These are phyloP conservation scores for Pseudozyma hubeiensis DNA, from an alignment of 1,284 basidiomycete genomes.

Conservation along the genomic window DNA sequence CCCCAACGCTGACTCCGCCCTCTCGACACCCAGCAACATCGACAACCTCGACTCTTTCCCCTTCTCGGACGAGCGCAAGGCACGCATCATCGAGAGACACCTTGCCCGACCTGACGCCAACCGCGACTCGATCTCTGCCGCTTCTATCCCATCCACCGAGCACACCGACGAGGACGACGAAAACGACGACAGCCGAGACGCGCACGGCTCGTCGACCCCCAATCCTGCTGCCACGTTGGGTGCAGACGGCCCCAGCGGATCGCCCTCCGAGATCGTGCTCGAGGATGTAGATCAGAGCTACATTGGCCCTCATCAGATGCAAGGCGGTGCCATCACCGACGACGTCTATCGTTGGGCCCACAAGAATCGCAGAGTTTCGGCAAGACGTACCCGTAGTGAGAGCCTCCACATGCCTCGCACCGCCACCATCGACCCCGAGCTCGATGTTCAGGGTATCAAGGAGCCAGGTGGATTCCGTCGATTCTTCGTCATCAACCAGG, in stretches of 20 bases:
- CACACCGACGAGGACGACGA: slow-evolving; percentile 27
- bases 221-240: slow-evolving; percentile 2
- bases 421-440: slow-evolving; percentile 58
- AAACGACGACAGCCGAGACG: slow-evolving; percentile 1
- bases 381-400: slow-evolving; percentile 55
- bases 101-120: slow-evolving; percentile 44
- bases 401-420: slow-evolving; percentile 64
- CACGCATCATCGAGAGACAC: slow-evolving; percentile 59
- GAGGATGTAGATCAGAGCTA: slow-evolving; percentile 55
- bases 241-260: slow-evolving; percentile 13
- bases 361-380: slow-evolving; percentile 55
- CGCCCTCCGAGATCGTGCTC: slow-evolving; percentile 21
- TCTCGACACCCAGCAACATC: slow-evolving; percentile 51
- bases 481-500: slow-evolving; percentile 61
- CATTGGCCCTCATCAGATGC: slow-evolving; percentile 62
- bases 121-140: slow-evolving; percentile 43
- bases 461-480: slow-evolving; percentile 67
- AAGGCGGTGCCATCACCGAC: slow-evolving; percentile 66
- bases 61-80: slow-evolving; percentile 61
- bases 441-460: slow-evolving; percentile 60
- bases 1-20: slow-evolving; percentile 37
- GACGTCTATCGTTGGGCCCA: slow-evolving; percentile 68
- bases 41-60: slow-evolving; percentile 58
- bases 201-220: slow-evolving; percentile 22
- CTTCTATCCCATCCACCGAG: slow-evolving; percentile 37